A percentile compares a stretch with the other conserved stretches of the same genome.
phyloP scores from a whole-genome alignment of 192 early-diverging fungal species.

The Rhizoclosmatium sp. region DNA sequence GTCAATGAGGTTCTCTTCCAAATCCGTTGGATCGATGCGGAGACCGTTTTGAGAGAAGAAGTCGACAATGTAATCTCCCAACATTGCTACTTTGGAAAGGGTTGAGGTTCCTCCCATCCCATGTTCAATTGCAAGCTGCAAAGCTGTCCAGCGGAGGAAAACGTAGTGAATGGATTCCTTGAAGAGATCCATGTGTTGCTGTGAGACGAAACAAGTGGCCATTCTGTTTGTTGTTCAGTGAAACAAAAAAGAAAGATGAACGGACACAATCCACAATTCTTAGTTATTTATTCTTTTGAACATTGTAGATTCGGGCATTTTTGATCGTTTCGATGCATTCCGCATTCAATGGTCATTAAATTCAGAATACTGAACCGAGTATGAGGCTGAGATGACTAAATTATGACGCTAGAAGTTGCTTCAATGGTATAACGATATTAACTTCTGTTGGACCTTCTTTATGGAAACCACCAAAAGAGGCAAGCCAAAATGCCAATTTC shows the following conservation, averaged over 20 bases:
- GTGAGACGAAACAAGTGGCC: constrained; percentile 33
- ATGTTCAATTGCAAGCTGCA: constrained; percentile 59
- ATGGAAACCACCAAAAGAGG: no score
- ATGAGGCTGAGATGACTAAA: no score
- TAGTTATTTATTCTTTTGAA: no score
- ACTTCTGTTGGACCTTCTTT: no score
- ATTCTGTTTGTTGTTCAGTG: background rate
- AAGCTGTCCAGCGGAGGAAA: constrained; percentile 58
- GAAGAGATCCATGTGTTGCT: constrained; percentile 42
- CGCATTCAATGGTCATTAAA: no score
- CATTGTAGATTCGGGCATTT: no score
- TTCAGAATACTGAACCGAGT: no score
- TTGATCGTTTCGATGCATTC: no score
- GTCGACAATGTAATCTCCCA: constrained; percentile 42
- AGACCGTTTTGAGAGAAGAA: constrained; percentile 52
- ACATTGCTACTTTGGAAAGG: constrained; percentile 21
- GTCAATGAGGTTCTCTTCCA: constrained; percentile 53
- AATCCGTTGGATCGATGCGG: constrained; percentile 50
- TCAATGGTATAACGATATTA: no score
- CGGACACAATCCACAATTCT: no score
- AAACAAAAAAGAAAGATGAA: background rate
- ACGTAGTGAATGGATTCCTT: constrained; percentile 45
- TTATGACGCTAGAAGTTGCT: no score
- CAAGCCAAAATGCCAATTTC: no score
- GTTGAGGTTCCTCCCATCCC: constrained; percentile 47